phyloP scores from a whole-genome alignment of 1,284 basidiomycete species.

The Microbotryum scabiosae region DNA sequence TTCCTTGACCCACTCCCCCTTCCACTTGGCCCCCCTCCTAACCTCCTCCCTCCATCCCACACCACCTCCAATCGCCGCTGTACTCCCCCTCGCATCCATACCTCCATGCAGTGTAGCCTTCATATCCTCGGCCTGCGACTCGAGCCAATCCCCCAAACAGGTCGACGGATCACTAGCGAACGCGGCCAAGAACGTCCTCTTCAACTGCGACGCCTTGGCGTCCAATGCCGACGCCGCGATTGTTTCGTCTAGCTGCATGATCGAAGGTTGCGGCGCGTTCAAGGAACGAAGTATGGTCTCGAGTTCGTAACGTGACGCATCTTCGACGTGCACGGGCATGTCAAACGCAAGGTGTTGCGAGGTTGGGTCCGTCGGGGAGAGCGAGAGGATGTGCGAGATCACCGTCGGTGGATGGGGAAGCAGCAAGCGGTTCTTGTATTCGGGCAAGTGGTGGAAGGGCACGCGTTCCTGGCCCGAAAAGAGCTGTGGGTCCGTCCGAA shows the following conservation, averaged over 20 bases:
- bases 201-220: slow-evolving; percentile 68
- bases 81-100: not conserved
- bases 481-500: slow-evolving; percentile 10
- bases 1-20: slow-evolving; percentile 17
- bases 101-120: slow-evolving; percentile 43
- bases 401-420: slow-evolving; percentile 71
- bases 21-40: not conserved
- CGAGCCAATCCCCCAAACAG: slow-evolving; percentile 83
- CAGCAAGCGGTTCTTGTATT: slow-evolving; percentile 72
- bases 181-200: slow-evolving; percentile 72
- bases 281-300: slow-evolving; percentile 53
- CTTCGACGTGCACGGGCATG: slow-evolving; percentile 80
- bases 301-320: slow-evolving; percentile 65
- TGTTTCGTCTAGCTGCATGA: slow-evolving; percentile 10
- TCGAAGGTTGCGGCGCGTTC: slow-evolving; percentile 50
- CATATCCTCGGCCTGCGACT: slow-evolving; percentile 81
- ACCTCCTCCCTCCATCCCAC: slow-evolving; percentile 18
- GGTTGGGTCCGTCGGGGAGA: not conserved
- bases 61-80: not conserved
- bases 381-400: slow-evolving; percentile 57
- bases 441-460: slow-evolving; percentile 72
- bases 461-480: slow-evolving; percentile 55
- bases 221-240: slow-evolving; percentile 17
- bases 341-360: slow-evolving; percentile 56
- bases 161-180: slow-evolving; percentile 71